These are phyloP conservation scores for Trichoderma sp. DNA, from an alignment of 2,329 filamentous ascomycete species.

Conservation along the genomic window DNA sequence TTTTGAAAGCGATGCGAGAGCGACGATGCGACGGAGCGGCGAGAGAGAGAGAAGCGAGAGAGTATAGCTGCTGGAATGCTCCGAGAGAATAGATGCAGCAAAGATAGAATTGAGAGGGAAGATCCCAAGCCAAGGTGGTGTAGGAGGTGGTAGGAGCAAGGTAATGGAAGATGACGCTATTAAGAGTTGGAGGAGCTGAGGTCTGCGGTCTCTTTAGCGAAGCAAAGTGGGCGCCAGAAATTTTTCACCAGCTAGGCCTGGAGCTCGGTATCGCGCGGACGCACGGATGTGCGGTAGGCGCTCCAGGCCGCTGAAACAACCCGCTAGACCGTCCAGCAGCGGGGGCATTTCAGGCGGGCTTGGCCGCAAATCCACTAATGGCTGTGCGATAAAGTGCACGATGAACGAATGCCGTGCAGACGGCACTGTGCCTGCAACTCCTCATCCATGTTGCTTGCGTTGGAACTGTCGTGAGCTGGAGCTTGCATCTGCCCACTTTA, in stretches of 20 bases:
- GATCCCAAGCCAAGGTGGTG: conserved; percentile 1
- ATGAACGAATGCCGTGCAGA: not conserved
- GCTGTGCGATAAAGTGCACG: not conserved
- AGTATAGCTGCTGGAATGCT: not conserved
- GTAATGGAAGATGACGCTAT: conserved; percentile 26
- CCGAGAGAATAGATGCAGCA: not conserved
- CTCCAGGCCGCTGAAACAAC: conserved; percentile 18
- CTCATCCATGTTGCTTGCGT: not conserved
- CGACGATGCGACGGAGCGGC: conserved; percentile 8
- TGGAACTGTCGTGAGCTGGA: not conserved
- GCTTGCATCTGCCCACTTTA: conserved; percentile 19
- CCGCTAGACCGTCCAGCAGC: conserved; percentile 16
- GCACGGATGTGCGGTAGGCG: conserved; percentile 25
- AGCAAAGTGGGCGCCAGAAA: conserved; percentile 22
- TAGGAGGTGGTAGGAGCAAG: conserved; percentile 16
- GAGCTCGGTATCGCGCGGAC: conserved; percentile 27
- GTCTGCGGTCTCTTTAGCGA: conserved; percentile 15
- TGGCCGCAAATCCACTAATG: conserved; percentile 1
- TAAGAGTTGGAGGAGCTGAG: conserved; percentile 25
- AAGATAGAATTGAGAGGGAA: not conserved
- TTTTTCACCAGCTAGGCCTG: conserved; percentile 18
- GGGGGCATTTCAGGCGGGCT: conserved; percentile 24
- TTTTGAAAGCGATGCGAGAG: not conserved
- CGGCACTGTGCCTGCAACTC: conserved; percentile 3
- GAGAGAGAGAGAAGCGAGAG: not conserved